Percentiles rank a stretch among this genome's conserved stretches.
Evolutionary conservation across 768 basidiomycete genomes (phyloP).

Genomic region (Agrocybe praecox): DNA sequence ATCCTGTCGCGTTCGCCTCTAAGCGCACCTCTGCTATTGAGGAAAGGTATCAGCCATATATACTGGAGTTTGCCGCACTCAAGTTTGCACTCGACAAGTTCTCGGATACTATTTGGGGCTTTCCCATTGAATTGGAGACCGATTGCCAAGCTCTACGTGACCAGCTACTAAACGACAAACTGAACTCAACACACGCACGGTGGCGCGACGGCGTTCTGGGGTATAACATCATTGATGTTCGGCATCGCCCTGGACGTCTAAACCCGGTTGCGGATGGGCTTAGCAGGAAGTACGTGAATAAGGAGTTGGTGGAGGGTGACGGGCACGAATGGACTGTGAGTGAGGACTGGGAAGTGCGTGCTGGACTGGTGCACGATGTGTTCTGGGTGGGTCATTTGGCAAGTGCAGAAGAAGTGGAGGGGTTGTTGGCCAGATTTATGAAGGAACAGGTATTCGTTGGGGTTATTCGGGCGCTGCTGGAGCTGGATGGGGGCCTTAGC

Average conservation of each 20-base stretch:
- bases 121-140: slow-evolving; percentile 31
- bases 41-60: slow-evolving; percentile 29
- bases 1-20: slow-evolving; percentile 35
- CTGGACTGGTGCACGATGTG: slow-evolving; percentile 22
- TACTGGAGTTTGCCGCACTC: slow-evolving; percentile 31
- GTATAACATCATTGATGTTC: slow-evolving; percentile 27
- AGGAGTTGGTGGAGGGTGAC: slow-evolving; percentile 17
- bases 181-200: slow-evolving; percentile 30
- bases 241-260: slow-evolving; percentile 13
- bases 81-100: slow-evolving; percentile 14
- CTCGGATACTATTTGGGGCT: slow-evolving; percentile 25
- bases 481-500: slow-evolving; percentile 17
- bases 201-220: slow-evolving; percentile 36
- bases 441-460: slow-evolving; percentile 24
- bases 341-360: slow-evolving; percentile 24
- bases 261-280: slow-evolving; percentile 30
- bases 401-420: slow-evolving; percentile 14
- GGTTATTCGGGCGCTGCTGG: slow-evolving; percentile 22
- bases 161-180: slow-evolving; percentile 22
- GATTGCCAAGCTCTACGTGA: slow-evolving; percentile 36
- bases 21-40: slow-evolving; percentile 33
- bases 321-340: slow-evolving; percentile 33
- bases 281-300: slow-evolving; percentile 24
- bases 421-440: slow-evolving; percentile 17
- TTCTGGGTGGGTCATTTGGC: slow-evolving; percentile 17